These are phyloP conservation scores for Stagonosporopsis tanaceti DNA, from an alignment of 2,329 filamentous ascomycete species.

Conservation along the genomic window DNA sequence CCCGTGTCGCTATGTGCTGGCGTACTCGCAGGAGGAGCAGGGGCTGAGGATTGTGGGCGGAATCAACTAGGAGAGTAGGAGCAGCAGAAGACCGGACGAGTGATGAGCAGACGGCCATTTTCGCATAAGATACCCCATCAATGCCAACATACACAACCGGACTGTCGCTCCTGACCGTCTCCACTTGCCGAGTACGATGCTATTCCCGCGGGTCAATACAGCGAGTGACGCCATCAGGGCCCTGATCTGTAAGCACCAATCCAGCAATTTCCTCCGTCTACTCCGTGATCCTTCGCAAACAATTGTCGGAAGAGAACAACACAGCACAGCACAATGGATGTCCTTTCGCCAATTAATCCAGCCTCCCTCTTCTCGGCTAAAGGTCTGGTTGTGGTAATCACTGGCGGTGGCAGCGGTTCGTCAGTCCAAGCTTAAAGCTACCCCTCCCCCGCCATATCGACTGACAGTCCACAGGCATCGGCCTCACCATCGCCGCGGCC, in stretches of 20 bases:
- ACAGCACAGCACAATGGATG: conserved; percentile 41
- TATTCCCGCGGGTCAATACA: conserved; percentile 4
- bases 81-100: background rate
- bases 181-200: background rate
- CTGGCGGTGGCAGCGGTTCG: conserved; percentile 53
- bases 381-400: conserved; percentile 52
- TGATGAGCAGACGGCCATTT: background rate
- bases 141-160: conserved; percentile 6
- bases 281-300: background rate
- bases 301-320: background rate
- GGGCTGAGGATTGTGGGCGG: conserved; percentile 73
- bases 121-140: conserved; percentile 18
- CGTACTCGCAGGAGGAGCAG: conserved; percentile 70
- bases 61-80: conserved; percentile 24
- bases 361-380: conserved; percentile 51
- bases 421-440: conserved; percentile 29
- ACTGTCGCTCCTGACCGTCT: background rate
- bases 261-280: conserved; percentile 9
- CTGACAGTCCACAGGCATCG: conserved; percentile 43
- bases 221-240: conserved; percentile 10
- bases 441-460: conserved; percentile 33
- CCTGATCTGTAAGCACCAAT: conserved; percentile 22
- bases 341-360: conserved; percentile 44
- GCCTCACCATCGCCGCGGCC: conserved; percentile 51
- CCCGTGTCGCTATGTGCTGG: conserved; percentile 75